Conservation (phyloP, 2,329 filamentous ascomycete species). For the Ceratocystis colombiana region DNA sequence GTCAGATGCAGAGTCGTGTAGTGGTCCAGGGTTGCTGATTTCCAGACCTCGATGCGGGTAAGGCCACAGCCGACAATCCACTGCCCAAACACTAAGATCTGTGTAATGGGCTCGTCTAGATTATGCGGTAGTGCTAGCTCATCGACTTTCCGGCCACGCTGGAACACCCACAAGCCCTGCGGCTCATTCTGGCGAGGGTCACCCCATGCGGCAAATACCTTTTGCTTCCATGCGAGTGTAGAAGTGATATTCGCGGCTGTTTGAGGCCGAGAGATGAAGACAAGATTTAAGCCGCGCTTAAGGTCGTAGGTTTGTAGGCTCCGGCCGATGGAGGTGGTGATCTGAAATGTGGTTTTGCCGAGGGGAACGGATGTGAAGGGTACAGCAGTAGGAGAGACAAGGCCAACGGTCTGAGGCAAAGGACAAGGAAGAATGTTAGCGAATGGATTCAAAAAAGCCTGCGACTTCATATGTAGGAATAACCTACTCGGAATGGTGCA, state of each 20-base stretch:
- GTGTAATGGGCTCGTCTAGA: constrained; percentile 59
- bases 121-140: constrained; percentile 60
- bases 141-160: constrained; percentile 74
- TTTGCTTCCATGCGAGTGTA: constrained; percentile 76
- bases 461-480: no score
- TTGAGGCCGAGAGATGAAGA: constrained; percentile 87
- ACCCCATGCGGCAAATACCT: constrained; percentile 84
- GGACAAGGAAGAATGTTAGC: not conserved
- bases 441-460: constrained; percentile 6
- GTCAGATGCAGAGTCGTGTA: constrained; percentile 71
- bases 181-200: constrained; percentile 42
- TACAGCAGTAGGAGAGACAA: constrained; percentile 82
- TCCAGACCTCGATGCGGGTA: constrained; percentile 81
- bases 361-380: constrained; percentile 83
- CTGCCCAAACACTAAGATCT: constrained; percentile 73
- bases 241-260: constrained; percentile 80
- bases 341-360: constrained; percentile 91
- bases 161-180: constrained; percentile 80
- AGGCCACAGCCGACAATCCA: constrained; percentile 78
- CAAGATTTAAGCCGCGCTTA: constrained; percentile 75
- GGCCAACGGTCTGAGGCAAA: constrained; percentile 62
- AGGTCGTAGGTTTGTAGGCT: constrained; percentile 94
- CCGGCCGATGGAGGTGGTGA: constrained; percentile 86
- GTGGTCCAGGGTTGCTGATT: constrained; percentile 69
- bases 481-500: constrained; percentile 75